Evolutionary conservation across 2,329 filamentous ascomycete species (phyloP).

Genomic region (Xylariales sp.): DNA sequence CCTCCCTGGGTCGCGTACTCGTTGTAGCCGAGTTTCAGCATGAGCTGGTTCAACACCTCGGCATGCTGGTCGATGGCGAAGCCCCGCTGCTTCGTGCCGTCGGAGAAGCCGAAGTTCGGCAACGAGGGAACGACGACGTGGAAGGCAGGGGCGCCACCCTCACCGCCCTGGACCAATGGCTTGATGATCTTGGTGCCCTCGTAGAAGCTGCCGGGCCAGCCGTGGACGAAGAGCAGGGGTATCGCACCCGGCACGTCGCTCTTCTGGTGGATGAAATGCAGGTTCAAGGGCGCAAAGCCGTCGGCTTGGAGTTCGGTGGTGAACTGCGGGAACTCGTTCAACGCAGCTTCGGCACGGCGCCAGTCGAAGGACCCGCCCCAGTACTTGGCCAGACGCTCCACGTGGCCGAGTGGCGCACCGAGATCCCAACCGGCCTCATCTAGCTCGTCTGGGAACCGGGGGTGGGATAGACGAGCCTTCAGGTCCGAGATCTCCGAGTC

Average conservation of each 20-base stretch:
- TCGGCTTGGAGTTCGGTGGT: conserved; percentile 47
- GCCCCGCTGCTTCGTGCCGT: conserved; percentile 36
- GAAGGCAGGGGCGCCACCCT: conserved; percentile 32
- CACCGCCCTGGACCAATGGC: conserved; percentile 19
- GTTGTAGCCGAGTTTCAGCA: conserved; percentile 54
- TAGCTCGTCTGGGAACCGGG: conserved; percentile 54
- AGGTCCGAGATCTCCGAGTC: conserved; percentile 47
- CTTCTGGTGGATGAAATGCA: conserved; percentile 57
- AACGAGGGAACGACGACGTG: conserved; percentile 44
- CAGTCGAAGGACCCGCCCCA: conserved; percentile 59
- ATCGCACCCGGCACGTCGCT: conserved; percentile 40
- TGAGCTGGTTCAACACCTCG: conserved; percentile 54
- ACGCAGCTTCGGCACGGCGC: conserved; percentile 50
- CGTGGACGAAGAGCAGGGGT: conserved; percentile 23
- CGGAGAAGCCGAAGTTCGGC: conserved; percentile 41
- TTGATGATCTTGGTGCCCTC: conserved; percentile 52
- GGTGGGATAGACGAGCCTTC: conserved; percentile 47
- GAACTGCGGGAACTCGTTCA: conserved; percentile 60
- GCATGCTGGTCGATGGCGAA: conserved; percentile 57
- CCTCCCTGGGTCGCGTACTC: conserved; percentile 57
- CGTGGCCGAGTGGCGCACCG: conserved; percentile 54
- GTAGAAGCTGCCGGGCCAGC: conserved; percentile 54
- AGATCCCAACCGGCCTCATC: conserved; percentile 50
- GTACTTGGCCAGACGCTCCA: conserved; percentile 52
- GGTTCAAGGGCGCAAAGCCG: conserved; percentile 52